Base-by-base conservation (phyloP, 352 stramenopile species). In the Phytophthora uliginosa region DNA sequence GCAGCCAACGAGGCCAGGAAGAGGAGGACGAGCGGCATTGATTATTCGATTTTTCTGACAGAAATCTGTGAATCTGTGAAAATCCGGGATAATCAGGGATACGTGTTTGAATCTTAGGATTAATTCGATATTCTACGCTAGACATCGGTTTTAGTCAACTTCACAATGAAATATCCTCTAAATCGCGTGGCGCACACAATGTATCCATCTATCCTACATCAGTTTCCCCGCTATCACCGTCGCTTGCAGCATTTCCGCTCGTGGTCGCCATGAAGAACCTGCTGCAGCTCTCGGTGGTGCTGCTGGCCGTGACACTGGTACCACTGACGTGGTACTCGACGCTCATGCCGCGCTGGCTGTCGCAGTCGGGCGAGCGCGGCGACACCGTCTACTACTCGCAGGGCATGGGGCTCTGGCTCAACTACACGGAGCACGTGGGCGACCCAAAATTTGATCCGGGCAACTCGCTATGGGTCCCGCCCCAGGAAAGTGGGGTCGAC, bases 401-500 rank as follows among this genome's bases (percentile, higher is more conserved):
- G 71, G 88, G 88, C 56, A 82, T 95, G 53, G 88, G 88, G 1
- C 66, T 95, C 20, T 95, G 88, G 88, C 85, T 92, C 63, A 95
- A 95, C 70, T 95, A 88, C 75, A 95, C 88, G 3, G 82, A 92
- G 63, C 88, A 93, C 57, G 83, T 90, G 31, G 88, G 88, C 28
- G 88, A 91, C 54, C 65, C 74, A 6, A 72, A 53, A 50, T 95
- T 91, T 47, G 88, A 94, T 42, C 88, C 88, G 1, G 83, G 86
- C 40, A 95, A 95, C 61, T 93, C 88, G 47, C 79, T 95, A 26
- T 95, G 88, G 88, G 74, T 92, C 17, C 88, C 88, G 18, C 73
- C 81, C 10, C 88, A 95, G 56, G 69, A 75, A 53, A 95, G 81
- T 33, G 85, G 71, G 8, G 78, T 73, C 20, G 66, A 94, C 60